phyloP scores from a whole-genome alignment of 2,329 filamentous ascomycete species.

The Neurospora sp. region DNA sequence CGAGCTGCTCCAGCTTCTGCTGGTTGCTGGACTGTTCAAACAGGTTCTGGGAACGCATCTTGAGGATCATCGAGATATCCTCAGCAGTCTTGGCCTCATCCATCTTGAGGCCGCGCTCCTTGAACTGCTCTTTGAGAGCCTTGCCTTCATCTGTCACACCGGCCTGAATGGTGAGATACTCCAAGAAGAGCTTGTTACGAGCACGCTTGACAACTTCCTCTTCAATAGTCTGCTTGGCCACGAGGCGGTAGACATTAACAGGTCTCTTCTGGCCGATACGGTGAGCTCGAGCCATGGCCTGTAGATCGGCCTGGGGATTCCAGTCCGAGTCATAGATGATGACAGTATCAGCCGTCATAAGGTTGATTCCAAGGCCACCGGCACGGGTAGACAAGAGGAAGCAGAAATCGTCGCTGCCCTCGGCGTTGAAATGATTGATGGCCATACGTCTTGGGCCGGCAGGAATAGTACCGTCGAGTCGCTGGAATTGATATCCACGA shows the following conservation, averaged over 20 bases:
- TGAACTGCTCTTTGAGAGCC: constrained; percentile 62
- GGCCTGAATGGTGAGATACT: constrained; percentile 94
- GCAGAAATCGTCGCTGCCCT: constrained; percentile 89
- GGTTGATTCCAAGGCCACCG: constrained; percentile 94
- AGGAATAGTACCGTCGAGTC: constrained; percentile 89
- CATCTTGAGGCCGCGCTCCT: constrained; percentile 62
- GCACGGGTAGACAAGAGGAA: constrained; percentile 92
- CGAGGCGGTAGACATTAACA: constrained; percentile 90
- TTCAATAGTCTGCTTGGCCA: constrained; percentile 97
- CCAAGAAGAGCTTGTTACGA: constrained; percentile 92
- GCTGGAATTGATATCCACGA: constrained; percentile 89
- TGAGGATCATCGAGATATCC: constrained; percentile 92
- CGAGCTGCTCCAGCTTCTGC: constrained; percentile 89
- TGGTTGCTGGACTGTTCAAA: constrained; percentile 97
- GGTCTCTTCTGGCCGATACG: constrained; percentile 94
- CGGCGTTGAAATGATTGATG: constrained; percentile 98
- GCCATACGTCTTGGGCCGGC: constrained; percentile 80
- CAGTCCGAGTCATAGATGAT: constrained; percentile 97
- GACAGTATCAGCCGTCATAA: constrained; percentile 98
- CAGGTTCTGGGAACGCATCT: constrained; percentile 97
- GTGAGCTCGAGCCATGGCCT: constrained; percentile 97
- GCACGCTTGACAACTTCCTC: constrained; percentile 95
- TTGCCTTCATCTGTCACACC: constrained; percentile 94
- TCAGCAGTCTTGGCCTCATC: constrained; percentile 84
- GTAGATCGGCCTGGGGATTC: constrained; percentile 96